Percentiles rank a stretch among this genome's conserved stretches.
Conservation (phyloP, 2,329 filamentous ascomycete species). For the Penicillium brasilianum region DNA sequence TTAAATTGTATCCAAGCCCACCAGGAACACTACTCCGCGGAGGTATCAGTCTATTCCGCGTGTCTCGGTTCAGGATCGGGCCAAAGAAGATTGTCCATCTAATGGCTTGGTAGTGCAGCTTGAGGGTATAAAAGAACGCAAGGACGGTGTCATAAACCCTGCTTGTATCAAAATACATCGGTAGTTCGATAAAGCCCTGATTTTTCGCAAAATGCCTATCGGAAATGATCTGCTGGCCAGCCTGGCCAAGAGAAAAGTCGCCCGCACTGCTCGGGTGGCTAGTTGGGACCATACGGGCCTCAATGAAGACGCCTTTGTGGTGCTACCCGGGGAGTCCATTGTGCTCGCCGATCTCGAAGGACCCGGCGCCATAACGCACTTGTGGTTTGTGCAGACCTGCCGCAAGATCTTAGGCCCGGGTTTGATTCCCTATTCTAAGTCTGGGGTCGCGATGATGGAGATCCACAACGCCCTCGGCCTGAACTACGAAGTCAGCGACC, state of each 20-base stretch:
- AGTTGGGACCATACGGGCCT: not conserved
- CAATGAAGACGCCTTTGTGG: not conserved
- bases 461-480: conserved; percentile 40
- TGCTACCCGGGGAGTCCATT: not conserved
- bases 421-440: conserved; percentile 42
- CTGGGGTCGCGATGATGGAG: conserved; percentile 44
- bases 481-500: conserved; percentile 41
- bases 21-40: not conserved
- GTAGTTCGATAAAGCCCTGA: not conserved
- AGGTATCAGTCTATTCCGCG: not conserved
- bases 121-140: not conserved
- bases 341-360: not conserved
- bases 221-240: not conserved
- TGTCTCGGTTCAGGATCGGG: not conserved
- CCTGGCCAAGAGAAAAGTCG: not conserved
- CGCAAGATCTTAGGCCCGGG: conserved; percentile 42
- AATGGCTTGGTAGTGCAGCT: not conserved
- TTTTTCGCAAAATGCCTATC: not conserved
- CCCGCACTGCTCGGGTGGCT: not conserved
- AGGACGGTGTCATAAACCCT: not conserved
- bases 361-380: not conserved
- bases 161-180: not conserved
- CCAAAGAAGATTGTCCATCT: not conserved
- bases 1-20: too few species aligned
- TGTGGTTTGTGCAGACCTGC: conserved; percentile 37